phyloP scores from a whole-genome alignment of 768 basidiomycete species.

The Mycena amicta region DNA sequence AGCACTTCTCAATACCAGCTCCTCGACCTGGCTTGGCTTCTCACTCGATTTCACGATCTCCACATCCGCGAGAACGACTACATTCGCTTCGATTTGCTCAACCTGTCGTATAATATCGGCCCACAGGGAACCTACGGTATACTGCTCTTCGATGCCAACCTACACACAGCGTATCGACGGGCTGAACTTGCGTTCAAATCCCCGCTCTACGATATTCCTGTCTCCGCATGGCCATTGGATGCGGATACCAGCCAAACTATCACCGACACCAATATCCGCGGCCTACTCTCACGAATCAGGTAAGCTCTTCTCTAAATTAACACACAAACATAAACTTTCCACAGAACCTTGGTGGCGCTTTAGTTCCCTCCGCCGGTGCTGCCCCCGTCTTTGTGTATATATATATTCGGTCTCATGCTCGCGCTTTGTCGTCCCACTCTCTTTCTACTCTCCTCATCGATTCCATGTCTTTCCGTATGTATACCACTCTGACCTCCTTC shows the following conservation, averaged over 20 bases:
- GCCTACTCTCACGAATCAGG: not conserved
- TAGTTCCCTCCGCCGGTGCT: too few relatives aligned
- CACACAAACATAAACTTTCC: not conserved
- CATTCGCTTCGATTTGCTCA: not conserved
- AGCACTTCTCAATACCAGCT: slow-evolving; percentile 3
- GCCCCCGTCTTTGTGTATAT: too few relatives aligned
- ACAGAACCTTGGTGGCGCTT: too few relatives aligned
- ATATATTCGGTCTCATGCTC: too few relatives aligned
- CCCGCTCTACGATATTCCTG: not conserved
- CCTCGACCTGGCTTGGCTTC: slow-evolving; percentile 3
- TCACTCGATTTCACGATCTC: slow-evolving; percentile 4
- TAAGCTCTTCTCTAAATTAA: too few relatives aligned
- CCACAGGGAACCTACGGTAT: not conserved
- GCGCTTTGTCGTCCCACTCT: too few relatives aligned
- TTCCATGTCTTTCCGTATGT: too few relatives aligned
- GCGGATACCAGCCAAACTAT: not conserved
- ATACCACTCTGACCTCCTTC: too few relatives aligned
- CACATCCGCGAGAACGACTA: slow-evolving; percentile 11
- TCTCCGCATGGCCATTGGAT: not conserved
- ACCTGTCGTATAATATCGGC: slow-evolving; percentile 2
- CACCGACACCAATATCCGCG: not conserved
- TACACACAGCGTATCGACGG: not conserved
- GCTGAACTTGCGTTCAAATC: not conserved
- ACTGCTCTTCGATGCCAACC: slow-evolving; percentile 1
- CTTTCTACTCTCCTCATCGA: too few relatives aligned